Evolutionary conservation across 2,329 filamentous ascomycete genomes (phyloP), one percentile per base, ranked within the genome.

Genomic region (Fusarium equiseti): DNA sequence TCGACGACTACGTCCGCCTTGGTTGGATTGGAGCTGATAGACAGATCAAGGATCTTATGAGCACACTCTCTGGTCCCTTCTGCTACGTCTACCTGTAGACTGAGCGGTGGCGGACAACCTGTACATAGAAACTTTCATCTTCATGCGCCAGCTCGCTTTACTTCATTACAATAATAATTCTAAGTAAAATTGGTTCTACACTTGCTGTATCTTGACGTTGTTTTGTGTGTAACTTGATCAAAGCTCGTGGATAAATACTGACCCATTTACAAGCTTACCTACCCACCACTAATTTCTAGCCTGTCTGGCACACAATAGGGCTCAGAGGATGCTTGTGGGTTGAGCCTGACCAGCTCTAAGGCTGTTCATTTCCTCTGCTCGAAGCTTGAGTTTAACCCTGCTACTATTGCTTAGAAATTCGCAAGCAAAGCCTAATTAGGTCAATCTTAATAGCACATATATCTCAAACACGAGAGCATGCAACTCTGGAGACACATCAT

Each of bases 81-180:
- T 81, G 79, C 48, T 76, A 76, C 24, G 66, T 76, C 53, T 81
- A 81, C 49, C 35, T 80, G 40, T 80, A 78, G 55, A 16, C 24
- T 42, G 9, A n/a, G 18, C 3, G 12, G 43, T 9, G 29, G 16
- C 8, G 5, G 13, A 24, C 5, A 24, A 38, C 18, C 10, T 46
- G 55, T 45, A 46, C 8, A 65, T 20, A 24, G 31, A 18, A 24
- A 40, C 11, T 29, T 40, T 46, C 16, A 8, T 51, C 24, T 65
- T 65, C 51, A 4, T 51, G 45, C 52, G 60, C 51, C 42, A 51
- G 49, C 22, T 42, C 60, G 52, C 22, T 50, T 15, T 11, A 65
- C 51, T 51, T 18, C 3, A 20, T 29, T 24, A 51, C 22, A 38
- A 51, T 65, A 42, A 11, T 15, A 50, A 12, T 10, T 22, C 7